These are phyloP conservation scores for Epichloe coenophiala DNA, from an alignment of 2,329 filamentous ascomycete genomes.

Conservation along the genomic window DNA sequence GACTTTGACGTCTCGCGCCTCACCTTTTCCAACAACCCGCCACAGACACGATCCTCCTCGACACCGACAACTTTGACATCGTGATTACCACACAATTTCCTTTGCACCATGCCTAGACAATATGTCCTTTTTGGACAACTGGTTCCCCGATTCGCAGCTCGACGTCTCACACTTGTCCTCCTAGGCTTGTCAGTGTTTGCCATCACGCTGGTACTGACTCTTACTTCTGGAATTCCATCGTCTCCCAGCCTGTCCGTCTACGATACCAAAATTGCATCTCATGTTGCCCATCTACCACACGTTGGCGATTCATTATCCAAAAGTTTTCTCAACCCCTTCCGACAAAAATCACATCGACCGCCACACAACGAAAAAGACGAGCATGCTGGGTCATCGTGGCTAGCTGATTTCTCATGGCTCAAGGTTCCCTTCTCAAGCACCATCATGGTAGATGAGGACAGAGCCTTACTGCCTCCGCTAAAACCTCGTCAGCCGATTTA, in stretches of 20 bases:
- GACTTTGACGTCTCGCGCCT: not conserved
- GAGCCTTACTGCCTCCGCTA: slow-evolving; percentile 70
- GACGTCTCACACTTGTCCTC: slow-evolving; percentile 39
- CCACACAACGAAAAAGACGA: slow-evolving; percentile 66
- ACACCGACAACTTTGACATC: not conserved
- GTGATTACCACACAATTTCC: not conserved
- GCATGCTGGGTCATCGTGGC: slow-evolving; percentile 69
- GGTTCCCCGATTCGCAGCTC: slow-evolving; percentile 35
- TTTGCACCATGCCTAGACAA: slow-evolving; percentile 15
- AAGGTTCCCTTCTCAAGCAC: slow-evolving; percentile 72
- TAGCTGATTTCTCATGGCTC: slow-evolving; percentile 79
- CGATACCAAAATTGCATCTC: slow-evolving; percentile 36
- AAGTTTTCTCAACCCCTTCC: slow-evolving; percentile 49
- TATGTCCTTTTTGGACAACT: slow-evolving; percentile 30
- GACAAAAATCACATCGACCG: slow-evolving; percentile 55
- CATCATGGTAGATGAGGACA: slow-evolving; percentile 66
- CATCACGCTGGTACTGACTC: slow-evolving; percentile 38
- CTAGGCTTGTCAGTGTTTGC: slow-evolving; percentile 38
- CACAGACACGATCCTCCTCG: not conserved
- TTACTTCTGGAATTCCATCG: slow-evolving; percentile 34
- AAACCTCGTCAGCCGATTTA: slow-evolving; percentile 61
- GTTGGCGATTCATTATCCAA: slow-evolving; percentile 28
- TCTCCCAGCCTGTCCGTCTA: slow-evolving; percentile 35
- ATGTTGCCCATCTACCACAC: slow-evolving; percentile 10
- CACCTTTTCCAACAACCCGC: not conserved